Evolutionary conservation across 495 filamentous ascomycete species (phyloP).

Genomic region (Corynascus novoguineensis): DNA sequence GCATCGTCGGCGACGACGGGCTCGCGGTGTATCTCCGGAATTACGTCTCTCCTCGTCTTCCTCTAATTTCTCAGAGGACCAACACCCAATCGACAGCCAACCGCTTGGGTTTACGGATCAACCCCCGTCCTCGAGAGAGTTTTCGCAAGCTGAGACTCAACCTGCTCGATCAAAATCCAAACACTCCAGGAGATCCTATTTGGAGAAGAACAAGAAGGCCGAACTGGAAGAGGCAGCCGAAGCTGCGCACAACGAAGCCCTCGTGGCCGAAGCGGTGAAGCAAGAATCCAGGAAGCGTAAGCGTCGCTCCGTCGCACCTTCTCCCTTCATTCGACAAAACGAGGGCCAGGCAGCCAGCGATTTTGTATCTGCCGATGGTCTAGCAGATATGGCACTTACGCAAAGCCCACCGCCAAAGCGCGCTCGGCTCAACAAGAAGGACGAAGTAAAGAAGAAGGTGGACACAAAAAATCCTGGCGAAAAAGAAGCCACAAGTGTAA

Average conservation of each 20-base stretch:
- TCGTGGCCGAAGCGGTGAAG: not conserved
- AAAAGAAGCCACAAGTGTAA: not conserved
- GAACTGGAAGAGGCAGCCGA: not conserved
- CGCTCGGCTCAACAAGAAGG: not conserved
- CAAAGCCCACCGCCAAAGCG: not conserved
- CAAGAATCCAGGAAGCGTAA: not conserved
- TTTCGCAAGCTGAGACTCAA: not conserved
- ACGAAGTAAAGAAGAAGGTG: slow-evolving; percentile 3
- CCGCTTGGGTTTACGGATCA: not conserved
- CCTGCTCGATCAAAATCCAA: not conserved
- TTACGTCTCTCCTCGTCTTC: not conserved
- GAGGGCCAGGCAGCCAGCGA: not conserved
- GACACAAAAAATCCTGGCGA: not conserved
- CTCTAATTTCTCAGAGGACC: not conserved
- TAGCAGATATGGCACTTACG: not conserved
- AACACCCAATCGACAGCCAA: not conserved
- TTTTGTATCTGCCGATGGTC: not conserved
- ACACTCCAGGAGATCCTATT: not conserved
- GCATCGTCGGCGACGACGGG: not conserved
- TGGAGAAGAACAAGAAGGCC: not conserved
- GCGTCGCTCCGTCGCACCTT: not conserved
- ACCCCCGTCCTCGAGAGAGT: not conserved
- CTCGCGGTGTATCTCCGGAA: not conserved
- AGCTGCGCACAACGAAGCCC: not conserved
- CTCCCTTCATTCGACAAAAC: not conserved